Evolutionary conservation across 1,139 yeast species (phyloP).

Genomic region (Zygoascus meyerae): DNA sequence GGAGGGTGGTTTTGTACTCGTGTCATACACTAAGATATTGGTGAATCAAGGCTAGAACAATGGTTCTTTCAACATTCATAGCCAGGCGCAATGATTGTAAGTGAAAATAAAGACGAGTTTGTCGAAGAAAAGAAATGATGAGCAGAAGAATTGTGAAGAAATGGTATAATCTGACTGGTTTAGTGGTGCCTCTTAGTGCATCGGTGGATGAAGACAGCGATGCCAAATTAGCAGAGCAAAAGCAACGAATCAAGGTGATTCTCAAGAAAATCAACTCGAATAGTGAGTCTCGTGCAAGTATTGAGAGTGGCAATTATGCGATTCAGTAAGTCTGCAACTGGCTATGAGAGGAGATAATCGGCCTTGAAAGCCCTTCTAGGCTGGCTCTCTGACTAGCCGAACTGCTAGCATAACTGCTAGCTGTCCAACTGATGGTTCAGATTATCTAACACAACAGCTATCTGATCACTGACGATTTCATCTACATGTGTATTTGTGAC

Average conservation of each 20-base stretch:
- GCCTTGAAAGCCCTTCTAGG: too few relatives aligned
- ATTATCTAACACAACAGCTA: constrained; percentile 35
- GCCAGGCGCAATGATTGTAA: constrained; percentile 30
- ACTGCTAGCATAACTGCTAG: too few relatives aligned
- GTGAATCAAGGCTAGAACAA: constrained; percentile 7
- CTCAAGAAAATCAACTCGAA: constrained; percentile 71
- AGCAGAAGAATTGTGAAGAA: constrained; percentile 5
- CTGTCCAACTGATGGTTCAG: too few relatives aligned
- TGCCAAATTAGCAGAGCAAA: constrained; percentile 57
- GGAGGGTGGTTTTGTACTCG: not conserved
- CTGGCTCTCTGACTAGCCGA: too few relatives aligned
- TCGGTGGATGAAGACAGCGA: constrained; percentile 79
- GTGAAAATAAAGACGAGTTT: constrained; percentile 11
- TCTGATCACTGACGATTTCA: constrained; percentile 54
- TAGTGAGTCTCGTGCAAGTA: constrained; percentile 80
- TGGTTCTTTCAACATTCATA: constrained; percentile 28
- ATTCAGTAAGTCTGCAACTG: constrained; percentile 44
- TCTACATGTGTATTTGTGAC: constrained; percentile 74
- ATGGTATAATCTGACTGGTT: not conserved
- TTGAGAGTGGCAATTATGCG: constrained; percentile 69
- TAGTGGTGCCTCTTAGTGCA: constrained; percentile 86
- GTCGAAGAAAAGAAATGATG: not conserved
- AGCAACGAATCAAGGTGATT: constrained; percentile 76
- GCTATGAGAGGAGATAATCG: not conserved
- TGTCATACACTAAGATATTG: not conserved